Base-by-base conservation (phyloP, 345 rosid genomes). In the Populus davidiana region DNA sequence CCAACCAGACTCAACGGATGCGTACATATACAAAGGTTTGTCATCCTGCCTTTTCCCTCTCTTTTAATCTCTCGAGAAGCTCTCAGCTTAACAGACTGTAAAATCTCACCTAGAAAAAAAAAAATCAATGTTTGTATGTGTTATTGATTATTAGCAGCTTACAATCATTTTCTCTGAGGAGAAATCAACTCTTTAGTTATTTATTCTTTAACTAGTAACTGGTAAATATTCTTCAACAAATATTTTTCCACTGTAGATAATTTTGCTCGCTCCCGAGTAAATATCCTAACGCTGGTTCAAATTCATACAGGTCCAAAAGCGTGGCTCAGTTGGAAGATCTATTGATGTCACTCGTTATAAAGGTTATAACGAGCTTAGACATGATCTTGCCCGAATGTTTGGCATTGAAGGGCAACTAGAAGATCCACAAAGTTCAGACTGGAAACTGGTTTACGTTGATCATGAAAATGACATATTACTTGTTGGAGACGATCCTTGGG, bases 401-500 rank as follows among this genome's bases (percentile, higher is more conserved):
- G 97, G 97, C 10, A 91, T 93, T n/a, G 97, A 93, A 85, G 95
- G 97, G 67, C 97, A 91, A 86, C 87, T 96, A 41, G 97, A 93
- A 84, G 98, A 91, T 86, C 99, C 91, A 2, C 94, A 88, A 81
- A 88, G 91, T 77, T 92, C 96, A 20, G 97, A 92, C 47, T 93
- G 98, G 98, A 92, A 96, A 85, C 86, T 96, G 63, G 98, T 96
- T 20, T 96, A 91, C 72, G 90, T 93, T 5, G 99, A 96, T 83
- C 98, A 88, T 61, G 99, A 96, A 78, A 93, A 93, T 65, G 98
- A 96, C 78, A 92, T 96, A 73, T 81, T 96, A 67, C 99, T 93
- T 33, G 97, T 93, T 62, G 99, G 99, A 4, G 99, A 96, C 70
- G 98, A 96, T 81, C 99, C 99, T 50, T 96, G 99, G 98, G 97